A percentile compares a stretch with the other conserved stretches of the same genome.
phyloP scores from a whole-genome alignment of 2,329 filamentous ascomycete species.

The Samsoniella hepiali region DNA sequence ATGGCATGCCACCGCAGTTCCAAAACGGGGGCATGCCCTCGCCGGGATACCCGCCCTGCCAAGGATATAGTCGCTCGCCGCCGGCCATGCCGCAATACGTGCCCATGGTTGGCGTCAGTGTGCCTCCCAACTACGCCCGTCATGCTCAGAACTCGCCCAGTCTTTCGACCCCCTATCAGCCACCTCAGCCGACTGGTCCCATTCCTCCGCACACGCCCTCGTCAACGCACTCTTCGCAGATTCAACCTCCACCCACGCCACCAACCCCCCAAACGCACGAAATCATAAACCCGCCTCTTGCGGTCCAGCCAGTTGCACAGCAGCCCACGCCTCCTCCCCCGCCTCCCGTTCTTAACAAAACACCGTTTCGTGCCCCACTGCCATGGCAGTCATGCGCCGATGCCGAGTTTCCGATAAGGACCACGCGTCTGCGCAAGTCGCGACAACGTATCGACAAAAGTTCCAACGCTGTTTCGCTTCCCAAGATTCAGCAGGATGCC shows the following conservation, averaged over 20 bases:
- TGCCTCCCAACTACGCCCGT: slow-evolving; percentile 46
- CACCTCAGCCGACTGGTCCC: slow-evolving; percentile 44
- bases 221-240: slow-evolving; percentile 48
- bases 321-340: slow-evolving; percentile 11
- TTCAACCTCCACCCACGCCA: slow-evolving; percentile 44
- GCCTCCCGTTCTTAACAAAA: background rate
- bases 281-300: slow-evolving; percentile 26
- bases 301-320: slow-evolving; percentile 19
- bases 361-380: slow-evolving; percentile 48
- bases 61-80: slow-evolving; percentile 47
- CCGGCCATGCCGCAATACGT: slow-evolving; percentile 54
- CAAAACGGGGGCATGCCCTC: slow-evolving; percentile 49
- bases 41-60: slow-evolving; percentile 48
- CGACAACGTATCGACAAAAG: slow-evolving; percentile 41
- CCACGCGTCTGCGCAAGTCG: slow-evolving; percentile 38
- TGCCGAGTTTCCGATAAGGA: slow-evolving; percentile 45
- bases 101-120: slow-evolving; percentile 47
- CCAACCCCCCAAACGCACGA: slow-evolving; percentile 41
- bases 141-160: slow-evolving; percentile 51
- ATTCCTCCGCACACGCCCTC: slow-evolving; percentile 50
- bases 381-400: slow-evolving; percentile 57
- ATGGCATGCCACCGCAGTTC: slow-evolving; percentile 59
- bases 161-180: slow-evolving; percentile 55
- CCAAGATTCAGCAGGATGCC: slow-evolving; percentile 38
- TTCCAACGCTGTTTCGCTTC: slow-evolving; percentile 41